phyloP scores from a whole-genome alignment of 2,329 filamentous ascomycete species.

The Fusarium protoensiforme region DNA sequence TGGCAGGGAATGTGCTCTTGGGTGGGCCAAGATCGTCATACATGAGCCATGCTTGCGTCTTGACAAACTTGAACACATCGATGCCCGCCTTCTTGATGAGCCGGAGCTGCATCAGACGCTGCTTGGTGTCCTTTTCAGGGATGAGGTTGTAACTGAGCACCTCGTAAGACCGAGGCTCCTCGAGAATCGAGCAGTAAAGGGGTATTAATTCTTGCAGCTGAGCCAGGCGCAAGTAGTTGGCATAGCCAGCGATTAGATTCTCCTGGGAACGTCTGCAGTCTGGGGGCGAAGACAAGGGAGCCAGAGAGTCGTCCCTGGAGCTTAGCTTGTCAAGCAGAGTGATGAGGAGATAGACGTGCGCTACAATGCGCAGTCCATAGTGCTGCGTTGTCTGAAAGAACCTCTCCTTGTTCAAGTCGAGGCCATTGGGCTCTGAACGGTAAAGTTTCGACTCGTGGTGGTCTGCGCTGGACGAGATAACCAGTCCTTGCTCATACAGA shows the following conservation, averaged over 20 bases:
- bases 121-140: constrained; percentile 72
- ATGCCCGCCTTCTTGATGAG: constrained; percentile 82
- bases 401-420: constrained; percentile 54
- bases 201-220: constrained; percentile 84
- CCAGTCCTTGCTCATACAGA: constrained; percentile 68
- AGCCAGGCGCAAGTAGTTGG: constrained; percentile 79
- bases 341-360: constrained; percentile 73
- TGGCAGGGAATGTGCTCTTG: constrained; percentile 50
- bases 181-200: constrained; percentile 85
- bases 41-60: constrained; percentile 69
- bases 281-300: constrained; percentile 17
- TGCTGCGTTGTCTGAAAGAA: constrained; percentile 68
- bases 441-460: constrained; percentile 44
- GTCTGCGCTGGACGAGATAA: constrained; percentile 43
- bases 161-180: constrained; percentile 71
- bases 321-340: constrained; percentile 73
- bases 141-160: constrained; percentile 82
- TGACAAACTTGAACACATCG: constrained; percentile 78
- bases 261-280: constrained; percentile 66
- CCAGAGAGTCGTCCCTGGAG: constrained; percentile 25
- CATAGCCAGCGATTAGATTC: constrained; percentile 83
- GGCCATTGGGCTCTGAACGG: constrained; percentile 34
- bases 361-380: constrained; percentile 74
- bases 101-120: constrained; percentile 75
- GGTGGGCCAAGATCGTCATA: constrained; percentile 58